Evolutionary conservation across 106 monocot genomes (phyloP).

Genomic region (Acorus calamus): DNA sequence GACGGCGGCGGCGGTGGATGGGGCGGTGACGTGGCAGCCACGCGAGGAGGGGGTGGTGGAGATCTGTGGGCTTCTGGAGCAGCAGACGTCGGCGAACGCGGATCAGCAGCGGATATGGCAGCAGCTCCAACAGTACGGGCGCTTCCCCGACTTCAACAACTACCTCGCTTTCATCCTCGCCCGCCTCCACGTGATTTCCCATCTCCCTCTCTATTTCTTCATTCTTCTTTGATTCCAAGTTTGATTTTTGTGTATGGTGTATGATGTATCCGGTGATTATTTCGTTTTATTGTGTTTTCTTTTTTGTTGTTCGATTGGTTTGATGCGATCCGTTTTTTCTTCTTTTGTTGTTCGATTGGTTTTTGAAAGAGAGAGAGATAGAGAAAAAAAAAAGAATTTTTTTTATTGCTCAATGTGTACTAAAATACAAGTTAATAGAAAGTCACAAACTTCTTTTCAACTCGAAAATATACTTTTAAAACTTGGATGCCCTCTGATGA

Average conservation of each 20-base stretch:
- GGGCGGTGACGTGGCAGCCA: conserved; percentile 60
- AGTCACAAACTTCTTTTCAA: no score
- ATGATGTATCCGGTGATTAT: no score
- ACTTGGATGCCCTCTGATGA: no score
- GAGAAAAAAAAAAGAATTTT: no score
- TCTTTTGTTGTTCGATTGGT: not conserved
- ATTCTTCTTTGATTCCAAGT: not conserved
- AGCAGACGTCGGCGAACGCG: conserved; percentile 74
- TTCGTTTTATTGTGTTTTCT: not conserved
- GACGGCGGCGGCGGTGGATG: conserved; percentile 6
- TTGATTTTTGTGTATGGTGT: not conserved
- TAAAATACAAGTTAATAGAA: no score
- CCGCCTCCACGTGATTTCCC: conserved; percentile 37
- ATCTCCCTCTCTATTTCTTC: not conserved
- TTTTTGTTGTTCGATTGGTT: not conserved
- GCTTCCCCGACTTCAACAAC: conserved; percentile 92
- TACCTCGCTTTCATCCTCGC: conserved; percentile 87
- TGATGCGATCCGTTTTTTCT: no score
- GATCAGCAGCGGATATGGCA: conserved; percentile 88
- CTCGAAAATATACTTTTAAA: no score
- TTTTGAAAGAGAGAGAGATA: no score
- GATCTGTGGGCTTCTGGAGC: conserved; percentile 89
- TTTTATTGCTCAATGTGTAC: no score
- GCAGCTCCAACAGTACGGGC: conserved; percentile 83
- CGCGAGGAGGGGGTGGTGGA: conserved; percentile 88